These are phyloP conservation scores for Paraphoma chrysanthemicola DNA, from an alignment of 2,329 filamentous ascomycete genomes.

Conservation along the genomic window DNA sequence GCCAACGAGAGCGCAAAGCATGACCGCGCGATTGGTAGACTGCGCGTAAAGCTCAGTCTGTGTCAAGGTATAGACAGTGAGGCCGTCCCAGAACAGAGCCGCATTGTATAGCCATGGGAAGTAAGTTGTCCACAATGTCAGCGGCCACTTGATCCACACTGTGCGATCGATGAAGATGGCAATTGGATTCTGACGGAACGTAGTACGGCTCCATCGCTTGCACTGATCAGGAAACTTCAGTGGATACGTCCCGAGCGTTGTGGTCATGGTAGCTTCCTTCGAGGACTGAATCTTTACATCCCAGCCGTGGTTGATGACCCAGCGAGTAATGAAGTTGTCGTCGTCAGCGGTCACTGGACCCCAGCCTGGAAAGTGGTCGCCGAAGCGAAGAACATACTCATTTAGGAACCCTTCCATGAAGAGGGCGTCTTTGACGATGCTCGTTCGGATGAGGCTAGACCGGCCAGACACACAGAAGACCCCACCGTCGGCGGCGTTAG, in stretches of 20 bases:
- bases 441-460: conserved; percentile 29
- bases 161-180: conserved; percentile 26
- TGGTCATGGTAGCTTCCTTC: conserved; percentile 57
- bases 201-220: conserved; percentile 33
- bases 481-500: conserved; percentile 40
- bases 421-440: conserved; percentile 23
- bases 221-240: conserved; percentile 31
- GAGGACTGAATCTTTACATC: conserved; percentile 61
- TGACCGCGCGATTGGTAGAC: background rate
- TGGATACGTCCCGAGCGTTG: conserved; percentile 46
- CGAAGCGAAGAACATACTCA: conserved; percentile 21
- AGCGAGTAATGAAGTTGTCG: conserved; percentile 61
- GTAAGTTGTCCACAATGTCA: conserved; percentile 29
- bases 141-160: conserved; percentile 32
- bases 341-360: conserved; percentile 37
- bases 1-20: conserved; percentile 8
- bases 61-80: conserved; percentile 11
- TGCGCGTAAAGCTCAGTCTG: conserved; percentile 12
- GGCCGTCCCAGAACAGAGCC: conserved; percentile 28
- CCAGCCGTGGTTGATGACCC: conserved; percentile 55
- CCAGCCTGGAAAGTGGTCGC: conserved; percentile 10
- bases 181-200: conserved; percentile 30
- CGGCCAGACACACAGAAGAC: conserved; percentile 43
- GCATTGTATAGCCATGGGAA: conserved; percentile 36
- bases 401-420: conserved; percentile 30